Percentiles rank a stretch among this genome's conserved stretches.
phyloP scores from a whole-genome alignment of 176 grass and related monocot genomes.

The Eleusine indica region DNA sequence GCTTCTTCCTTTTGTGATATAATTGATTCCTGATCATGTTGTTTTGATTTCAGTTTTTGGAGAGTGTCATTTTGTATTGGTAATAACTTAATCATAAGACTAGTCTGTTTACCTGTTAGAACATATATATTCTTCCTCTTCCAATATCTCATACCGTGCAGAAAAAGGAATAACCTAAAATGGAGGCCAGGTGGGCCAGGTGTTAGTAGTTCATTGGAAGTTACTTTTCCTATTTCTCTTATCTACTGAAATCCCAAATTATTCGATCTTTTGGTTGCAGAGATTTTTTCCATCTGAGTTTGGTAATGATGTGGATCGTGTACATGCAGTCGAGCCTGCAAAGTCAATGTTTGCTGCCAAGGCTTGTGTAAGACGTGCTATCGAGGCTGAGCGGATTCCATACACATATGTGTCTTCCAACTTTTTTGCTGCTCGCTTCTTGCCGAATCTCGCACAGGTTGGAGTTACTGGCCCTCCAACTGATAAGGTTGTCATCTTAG shows the following conservation, averaged over 20 bases:
- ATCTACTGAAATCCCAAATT: background rate
- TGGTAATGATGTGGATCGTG: constrained; percentile 51
- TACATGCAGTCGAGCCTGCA: constrained; percentile 46
- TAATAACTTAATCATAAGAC: background rate
- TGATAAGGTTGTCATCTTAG: constrained; percentile 52
- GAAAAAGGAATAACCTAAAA: background rate
- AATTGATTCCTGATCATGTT: background rate
- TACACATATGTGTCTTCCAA: constrained; percentile 49
- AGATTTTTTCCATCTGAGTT: constrained; percentile 52
- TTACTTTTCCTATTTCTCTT: background rate
- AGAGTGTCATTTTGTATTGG: background rate
- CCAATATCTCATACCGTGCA: background rate
- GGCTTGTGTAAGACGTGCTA: constrained; percentile 40
- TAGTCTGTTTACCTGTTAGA: background rate
- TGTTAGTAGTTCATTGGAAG: background rate
- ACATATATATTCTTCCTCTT: background rate
- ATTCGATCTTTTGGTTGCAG: background rate
- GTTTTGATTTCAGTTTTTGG: background rate
- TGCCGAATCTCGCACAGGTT: constrained; percentile 33
- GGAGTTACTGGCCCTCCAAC: constrained; percentile 33
- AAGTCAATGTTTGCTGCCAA: constrained; percentile 22
- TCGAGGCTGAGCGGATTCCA: constrained; percentile 49
- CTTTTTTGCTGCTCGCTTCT: constrained; percentile 51
- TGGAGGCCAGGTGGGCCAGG: background rate
- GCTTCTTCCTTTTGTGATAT: background rate